Conservation (phyloP, 768 basidiomycete species). For the Tricholoma furcatifolium region DNA sequence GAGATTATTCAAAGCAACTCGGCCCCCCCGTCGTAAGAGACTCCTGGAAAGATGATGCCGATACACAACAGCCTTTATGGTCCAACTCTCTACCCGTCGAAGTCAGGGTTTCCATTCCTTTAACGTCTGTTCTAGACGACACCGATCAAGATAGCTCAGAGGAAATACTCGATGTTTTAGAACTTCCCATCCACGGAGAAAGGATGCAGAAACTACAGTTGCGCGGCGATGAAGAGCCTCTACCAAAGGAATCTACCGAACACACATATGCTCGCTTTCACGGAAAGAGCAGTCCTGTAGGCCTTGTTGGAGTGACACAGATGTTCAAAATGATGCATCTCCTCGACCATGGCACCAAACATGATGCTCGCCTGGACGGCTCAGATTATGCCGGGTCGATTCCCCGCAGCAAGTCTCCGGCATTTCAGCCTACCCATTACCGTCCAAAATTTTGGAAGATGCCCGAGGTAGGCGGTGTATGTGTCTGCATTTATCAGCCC, state of each 20-base stretch:
- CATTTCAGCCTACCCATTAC: slow-evolving; percentile 20
- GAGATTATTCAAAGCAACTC: slow-evolving; percentile 60
- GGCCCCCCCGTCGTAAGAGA: slow-evolving; percentile 62
- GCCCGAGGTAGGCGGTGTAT: slow-evolving; percentile 43
- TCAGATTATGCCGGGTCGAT: slow-evolving; percentile 19
- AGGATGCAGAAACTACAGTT: slow-evolving; percentile 34
- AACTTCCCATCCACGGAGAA: slow-evolving; percentile 32
- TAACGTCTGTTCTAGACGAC: slow-evolving; percentile 9
- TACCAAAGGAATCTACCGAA: slow-evolving; percentile 15
- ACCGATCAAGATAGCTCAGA: slow-evolving; percentile 22
- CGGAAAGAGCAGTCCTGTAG: slow-evolving; percentile 58
- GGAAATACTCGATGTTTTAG: slow-evolving; percentile 32
- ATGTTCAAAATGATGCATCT: slow-evolving; percentile 53
- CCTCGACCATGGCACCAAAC: slow-evolving; percentile 27
- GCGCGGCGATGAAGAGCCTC: slow-evolving; percentile 26
- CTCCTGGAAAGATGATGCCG: slow-evolving; percentile 51
- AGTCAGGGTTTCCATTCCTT: not conserved
- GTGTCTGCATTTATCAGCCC: not conserved
- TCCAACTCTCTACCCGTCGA: not conserved
- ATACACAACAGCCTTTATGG: slow-evolving; percentile 3
- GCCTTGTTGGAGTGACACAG: slow-evolving; percentile 52
- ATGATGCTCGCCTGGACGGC: slow-evolving; percentile 8
- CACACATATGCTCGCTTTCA: slow-evolving; percentile 54
- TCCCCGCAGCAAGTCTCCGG: slow-evolving; percentile 3
- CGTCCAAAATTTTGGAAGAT: slow-evolving; percentile 58